A percentile compares a stretch with the other conserved stretches of the same genome.
Conservation (phyloP, 768 basidiomycete species). For the Termitomyces sp. region DNA sequence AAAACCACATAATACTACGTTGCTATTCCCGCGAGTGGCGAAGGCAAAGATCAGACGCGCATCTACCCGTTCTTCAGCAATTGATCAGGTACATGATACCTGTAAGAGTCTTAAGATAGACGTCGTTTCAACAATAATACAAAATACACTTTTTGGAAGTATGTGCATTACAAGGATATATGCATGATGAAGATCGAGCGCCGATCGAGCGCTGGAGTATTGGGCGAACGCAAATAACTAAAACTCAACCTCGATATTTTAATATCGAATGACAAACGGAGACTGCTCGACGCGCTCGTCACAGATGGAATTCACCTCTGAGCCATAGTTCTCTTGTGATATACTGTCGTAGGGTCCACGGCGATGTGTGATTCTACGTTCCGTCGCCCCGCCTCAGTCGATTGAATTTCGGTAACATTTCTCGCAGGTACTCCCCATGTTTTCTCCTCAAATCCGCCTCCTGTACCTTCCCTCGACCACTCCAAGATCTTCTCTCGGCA, state of each 20-base stretch:
- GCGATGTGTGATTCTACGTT: not conserved
- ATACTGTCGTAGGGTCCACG: not conserved
- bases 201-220: too few species aligned
- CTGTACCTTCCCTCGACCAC: constrained; percentile 77
- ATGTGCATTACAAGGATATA: not conserved
- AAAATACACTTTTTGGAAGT: too few species aligned
- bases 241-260: not conserved
- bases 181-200: not conserved
- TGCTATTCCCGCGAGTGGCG: too few species aligned
- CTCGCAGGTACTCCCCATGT: constrained; percentile 86
- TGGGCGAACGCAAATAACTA: not conserved
- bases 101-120: not conserved
- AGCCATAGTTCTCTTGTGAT: not conserved
- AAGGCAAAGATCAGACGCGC: not conserved
- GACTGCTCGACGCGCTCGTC: not conserved
- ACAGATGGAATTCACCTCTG: not conserved
- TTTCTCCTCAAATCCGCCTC: constrained; percentile 81
- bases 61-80: not conserved
- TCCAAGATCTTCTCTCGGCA: constrained; percentile 76
- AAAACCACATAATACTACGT: too few species aligned
- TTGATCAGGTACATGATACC: not conserved
- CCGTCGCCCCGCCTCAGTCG: constrained; percentile 58
- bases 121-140: not conserved
- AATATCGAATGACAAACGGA: too few species aligned
- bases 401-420: constrained; percentile 90